These are phyloP conservation scores for Ophiocordyceps robertsii DNA, from an alignment of 2,329 filamentous ascomycete genomes.

Conservation along the genomic window DNA sequence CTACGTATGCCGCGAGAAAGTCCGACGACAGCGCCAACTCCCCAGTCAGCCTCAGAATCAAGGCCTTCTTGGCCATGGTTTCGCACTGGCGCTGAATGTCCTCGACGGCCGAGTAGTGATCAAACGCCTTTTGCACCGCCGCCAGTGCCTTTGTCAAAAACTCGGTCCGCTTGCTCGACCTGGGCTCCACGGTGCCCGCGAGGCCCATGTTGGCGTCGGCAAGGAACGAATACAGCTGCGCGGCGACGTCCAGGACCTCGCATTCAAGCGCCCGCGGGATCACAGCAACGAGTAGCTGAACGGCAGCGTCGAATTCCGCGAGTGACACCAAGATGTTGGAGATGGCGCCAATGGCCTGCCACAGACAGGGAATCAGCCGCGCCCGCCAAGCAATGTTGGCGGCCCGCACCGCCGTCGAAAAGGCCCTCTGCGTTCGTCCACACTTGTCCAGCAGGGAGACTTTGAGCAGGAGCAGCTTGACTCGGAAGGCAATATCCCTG, in stretches of 20 bases:
- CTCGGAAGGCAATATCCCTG: constrained; percentile 47
- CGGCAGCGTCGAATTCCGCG: constrained; percentile 55
- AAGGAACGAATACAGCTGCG: constrained; percentile 54
- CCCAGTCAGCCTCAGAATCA: constrained; percentile 57
- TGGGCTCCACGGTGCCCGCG: constrained; percentile 39
- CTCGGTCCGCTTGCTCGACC: constrained; percentile 35
- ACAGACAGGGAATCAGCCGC: constrained; percentile 54
- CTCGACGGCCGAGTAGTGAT: constrained; percentile 52
- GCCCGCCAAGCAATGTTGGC: constrained; percentile 60
- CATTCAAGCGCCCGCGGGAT: constrained; percentile 68
- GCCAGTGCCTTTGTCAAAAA: constrained; percentile 44
- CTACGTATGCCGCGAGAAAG: constrained; percentile 51
- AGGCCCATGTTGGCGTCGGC: constrained; percentile 70
- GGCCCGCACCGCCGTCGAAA: constrained; percentile 64
- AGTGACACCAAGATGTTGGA: constrained; percentile 56
- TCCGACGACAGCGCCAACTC: constrained; percentile 52
- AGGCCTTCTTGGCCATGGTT: constrained; percentile 70
- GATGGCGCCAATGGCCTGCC: constrained; percentile 56
- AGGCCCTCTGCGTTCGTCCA: constrained; percentile 58
- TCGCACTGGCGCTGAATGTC: constrained; percentile 58
- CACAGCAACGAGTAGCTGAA: constrained; percentile 49
- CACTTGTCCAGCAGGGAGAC: constrained; percentile 54
- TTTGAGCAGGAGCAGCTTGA: constrained; percentile 62
- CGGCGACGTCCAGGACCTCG: constrained; percentile 47
- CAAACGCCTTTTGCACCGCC: constrained; percentile 49